Conservation (phyloP, 768 basidiomycete genomes). For the Leccinum rimulosum region DNA sequence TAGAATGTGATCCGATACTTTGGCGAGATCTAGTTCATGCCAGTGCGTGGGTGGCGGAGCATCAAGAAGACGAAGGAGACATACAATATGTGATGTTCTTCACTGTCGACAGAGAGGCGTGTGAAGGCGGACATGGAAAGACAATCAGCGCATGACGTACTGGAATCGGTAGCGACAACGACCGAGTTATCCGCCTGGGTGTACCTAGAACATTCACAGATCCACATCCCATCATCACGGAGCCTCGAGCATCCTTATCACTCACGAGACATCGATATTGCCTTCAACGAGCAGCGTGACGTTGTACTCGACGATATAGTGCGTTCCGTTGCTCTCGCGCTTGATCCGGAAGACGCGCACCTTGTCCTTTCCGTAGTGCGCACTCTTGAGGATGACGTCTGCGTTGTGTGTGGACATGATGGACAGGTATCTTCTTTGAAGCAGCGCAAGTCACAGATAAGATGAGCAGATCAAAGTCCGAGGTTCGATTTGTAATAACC, state of each 20-base stretch:
- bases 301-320: conserved; percentile 82
- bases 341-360: conserved; percentile 86
- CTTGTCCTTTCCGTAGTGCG: conserved; percentile 86
- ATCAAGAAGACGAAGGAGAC: conserved; percentile 5
- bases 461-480: background rate
- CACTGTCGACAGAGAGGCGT: conserved; percentile 35
- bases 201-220: conserved; percentile 47
- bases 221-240: background rate
- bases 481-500: background rate
- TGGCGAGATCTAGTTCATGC: conserved; percentile 64
- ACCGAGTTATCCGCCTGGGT: conserved; percentile 86
- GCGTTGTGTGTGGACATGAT: conserved; percentile 29
- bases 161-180: conserved; percentile 90
- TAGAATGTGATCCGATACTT: conserved; percentile 84
- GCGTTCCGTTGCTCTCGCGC: conserved; percentile 54
- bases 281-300: conserved; percentile 82
- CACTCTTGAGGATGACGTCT: conserved; percentile 37
- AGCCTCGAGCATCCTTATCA: background rate
- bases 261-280: conserved; percentile 69
- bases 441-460: background rate
- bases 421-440: background rate
- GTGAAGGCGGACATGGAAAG: background rate
- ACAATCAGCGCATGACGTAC: conserved; percentile 40
- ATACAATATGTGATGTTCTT: conserved; percentile 68
- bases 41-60: too few species aligned